A percentile compares a stretch with the other conserved stretches of the same genome.
These are phyloP conservation scores for Fusarium buxicola DNA, from an alignment of 2,329 filamentous ascomycete species.

Conservation along the genomic window DNA sequence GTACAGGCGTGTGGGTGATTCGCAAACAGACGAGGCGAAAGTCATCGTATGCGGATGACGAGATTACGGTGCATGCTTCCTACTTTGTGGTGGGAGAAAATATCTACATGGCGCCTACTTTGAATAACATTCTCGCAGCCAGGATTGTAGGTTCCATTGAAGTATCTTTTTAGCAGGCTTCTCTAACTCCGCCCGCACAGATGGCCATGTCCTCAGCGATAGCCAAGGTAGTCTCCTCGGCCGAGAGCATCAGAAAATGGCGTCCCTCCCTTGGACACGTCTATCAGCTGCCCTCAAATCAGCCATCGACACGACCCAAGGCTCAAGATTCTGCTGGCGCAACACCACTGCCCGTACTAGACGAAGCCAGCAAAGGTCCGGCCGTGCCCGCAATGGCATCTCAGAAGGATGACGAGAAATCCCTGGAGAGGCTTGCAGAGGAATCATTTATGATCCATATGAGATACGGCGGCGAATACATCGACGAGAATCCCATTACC, in stretches of 20 bases:
- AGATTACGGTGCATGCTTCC: slow-evolving; percentile 67
- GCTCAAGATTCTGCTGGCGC: slow-evolving; percentile 57
- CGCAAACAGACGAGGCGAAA: slow-evolving; percentile 74
- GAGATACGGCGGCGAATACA: slow-evolving; percentile 71
- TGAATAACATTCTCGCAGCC: slow-evolving; percentile 69
- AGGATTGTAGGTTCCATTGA: slow-evolving; percentile 61
- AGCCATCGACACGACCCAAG: slow-evolving; percentile 44
- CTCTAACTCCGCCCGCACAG: slow-evolving; percentile 48
- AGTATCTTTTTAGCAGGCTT: not conserved
- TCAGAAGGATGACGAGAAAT: slow-evolving; percentile 54
- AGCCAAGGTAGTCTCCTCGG: slow-evolving; percentile 63
- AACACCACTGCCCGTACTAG: slow-evolving; percentile 59
- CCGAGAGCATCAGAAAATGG: slow-evolving; percentile 65
- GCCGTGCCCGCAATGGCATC: slow-evolving; percentile 34
- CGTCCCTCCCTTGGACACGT: slow-evolving; percentile 64
- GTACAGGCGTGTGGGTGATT: slow-evolving; percentile 77
- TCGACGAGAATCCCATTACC: slow-evolving; percentile 76
- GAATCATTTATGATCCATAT: slow-evolving; percentile 69
- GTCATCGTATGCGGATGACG: slow-evolving; percentile 64
- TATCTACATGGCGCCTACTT: slow-evolving; percentile 73
- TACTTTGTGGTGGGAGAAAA: slow-evolving; percentile 76
- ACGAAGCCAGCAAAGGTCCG: slow-evolving; percentile 47
- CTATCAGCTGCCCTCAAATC: slow-evolving; percentile 57
- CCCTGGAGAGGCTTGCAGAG: slow-evolving; percentile 63
- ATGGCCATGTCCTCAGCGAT: slow-evolving; percentile 67